These are phyloP conservation scores for Lumnitzera littorea DNA, from an alignment of 345 rosid genomes.

Conservation along the genomic window DNA sequence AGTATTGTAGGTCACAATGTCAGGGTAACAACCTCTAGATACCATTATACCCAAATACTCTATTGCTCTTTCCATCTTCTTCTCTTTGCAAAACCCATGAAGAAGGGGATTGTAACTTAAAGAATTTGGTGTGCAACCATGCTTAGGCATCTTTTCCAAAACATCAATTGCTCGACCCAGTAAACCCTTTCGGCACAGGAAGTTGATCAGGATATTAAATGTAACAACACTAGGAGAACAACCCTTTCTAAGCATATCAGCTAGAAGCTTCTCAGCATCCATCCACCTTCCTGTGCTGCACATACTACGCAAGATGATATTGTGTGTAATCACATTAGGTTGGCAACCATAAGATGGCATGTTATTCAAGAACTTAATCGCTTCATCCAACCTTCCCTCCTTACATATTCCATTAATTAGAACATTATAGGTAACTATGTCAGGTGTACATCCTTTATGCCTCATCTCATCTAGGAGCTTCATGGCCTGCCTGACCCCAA, in stretches of 20 bases:
- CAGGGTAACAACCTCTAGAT: conserved; percentile 83
- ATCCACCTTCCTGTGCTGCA: conserved; percentile 83
- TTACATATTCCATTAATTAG: conserved; percentile 82
- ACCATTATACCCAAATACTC: conserved; percentile 80
- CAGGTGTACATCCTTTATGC: conserved; percentile 68
- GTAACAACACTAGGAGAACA: conserved; percentile 87
- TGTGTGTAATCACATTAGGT: conserved; percentile 75
- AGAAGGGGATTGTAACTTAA: conserved; percentile 75
- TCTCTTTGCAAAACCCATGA: conserved; percentile 85
- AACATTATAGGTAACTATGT: conserved; percentile 77
- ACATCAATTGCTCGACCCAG: conserved; percentile 71
- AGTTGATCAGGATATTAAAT: conserved; percentile 81
- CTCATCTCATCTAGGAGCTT: conserved; percentile 88
- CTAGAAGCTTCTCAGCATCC: conserved; percentile 74
- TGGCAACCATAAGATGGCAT: conserved; percentile 66
- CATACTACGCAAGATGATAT: conserved; percentile 73
- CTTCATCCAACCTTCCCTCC: conserved; percentile 81
- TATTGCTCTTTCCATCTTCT: conserved; percentile 76
- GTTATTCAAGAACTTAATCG: conserved; percentile 61
- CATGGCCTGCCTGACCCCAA: conserved; percentile 80
- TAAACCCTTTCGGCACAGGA: conserved; percentile 76
- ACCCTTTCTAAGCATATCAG: conserved; percentile 69
- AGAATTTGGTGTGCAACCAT: conserved; percentile 77
- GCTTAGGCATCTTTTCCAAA: conserved; percentile 76
- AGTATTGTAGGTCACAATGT: conserved; percentile 87